Conservation (phyloP, 305 asterid species). For the Ruellia speciosa region DNA sequence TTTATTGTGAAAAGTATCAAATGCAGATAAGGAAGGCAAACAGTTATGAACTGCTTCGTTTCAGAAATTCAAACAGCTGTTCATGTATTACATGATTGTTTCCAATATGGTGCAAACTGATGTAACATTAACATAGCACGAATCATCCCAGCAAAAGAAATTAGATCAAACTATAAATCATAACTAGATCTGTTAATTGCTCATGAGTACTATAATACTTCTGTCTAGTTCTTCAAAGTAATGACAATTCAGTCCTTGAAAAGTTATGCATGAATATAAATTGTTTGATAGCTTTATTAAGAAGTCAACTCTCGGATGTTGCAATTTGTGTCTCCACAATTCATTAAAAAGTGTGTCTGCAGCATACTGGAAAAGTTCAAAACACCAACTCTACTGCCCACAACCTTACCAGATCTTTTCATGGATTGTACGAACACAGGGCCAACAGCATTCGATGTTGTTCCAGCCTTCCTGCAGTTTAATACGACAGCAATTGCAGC, state of each 20-base stretch:
- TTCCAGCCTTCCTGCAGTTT: conserved; percentile 60
- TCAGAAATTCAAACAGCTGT: too few species aligned
- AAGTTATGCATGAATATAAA: neutral
- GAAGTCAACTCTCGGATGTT: neutral
- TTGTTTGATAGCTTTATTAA: neutral
- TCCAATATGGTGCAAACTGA: too few species aligned
- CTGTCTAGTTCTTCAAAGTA: neutral
- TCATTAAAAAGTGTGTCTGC: neutral
- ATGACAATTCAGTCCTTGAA: neutral
- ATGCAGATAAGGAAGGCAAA: neutral
- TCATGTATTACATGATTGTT: too few species aligned
- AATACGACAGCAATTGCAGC: conserved; percentile 57
- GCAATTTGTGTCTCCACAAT: neutral
- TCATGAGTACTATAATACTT: neutral
- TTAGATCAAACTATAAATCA: too few species aligned
- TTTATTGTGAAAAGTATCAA: neutral
- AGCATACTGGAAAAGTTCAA: conserved; percentile 14
- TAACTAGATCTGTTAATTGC: too few species aligned
- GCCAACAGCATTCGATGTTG: conserved; percentile 75
- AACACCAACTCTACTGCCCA: conserved; percentile 9
- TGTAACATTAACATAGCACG: too few species aligned
- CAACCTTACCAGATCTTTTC: conserved; percentile 63
- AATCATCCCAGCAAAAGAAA: too few species aligned
- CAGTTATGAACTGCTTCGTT: too few species aligned
- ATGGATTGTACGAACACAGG: conserved; percentile 55